phyloP scores from a whole-genome alignment of 176 grass and related monocot genomes.

The Microstegium vimineum region DNA sequence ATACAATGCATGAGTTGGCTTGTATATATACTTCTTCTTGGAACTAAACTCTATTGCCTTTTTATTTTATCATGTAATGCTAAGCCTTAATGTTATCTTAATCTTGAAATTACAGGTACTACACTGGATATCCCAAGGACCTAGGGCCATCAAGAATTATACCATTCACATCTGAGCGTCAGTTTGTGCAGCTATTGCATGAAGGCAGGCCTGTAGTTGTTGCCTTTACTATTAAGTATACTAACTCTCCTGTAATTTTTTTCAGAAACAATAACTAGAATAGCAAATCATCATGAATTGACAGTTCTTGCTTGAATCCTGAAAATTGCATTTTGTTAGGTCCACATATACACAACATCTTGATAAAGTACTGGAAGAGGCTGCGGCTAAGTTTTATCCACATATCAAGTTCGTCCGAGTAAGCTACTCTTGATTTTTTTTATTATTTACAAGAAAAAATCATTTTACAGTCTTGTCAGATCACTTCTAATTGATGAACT shows the following conservation, averaged over 20 bases:
- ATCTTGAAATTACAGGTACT: conserved; percentile 59
- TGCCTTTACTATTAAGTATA: conserved; percentile 91
- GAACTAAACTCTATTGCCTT: neutral
- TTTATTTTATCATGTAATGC: neutral
- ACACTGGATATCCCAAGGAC: conserved; percentile 94
- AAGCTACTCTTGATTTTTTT: conserved; percentile 16
- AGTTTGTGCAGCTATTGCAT: conserved; percentile 78
- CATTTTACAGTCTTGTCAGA: neutral
- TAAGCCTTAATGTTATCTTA: neutral
- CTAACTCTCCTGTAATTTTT: neutral
- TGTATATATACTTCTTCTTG: neutral
- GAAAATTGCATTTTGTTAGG: conserved; percentile 49
- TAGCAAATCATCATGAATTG: neutral
- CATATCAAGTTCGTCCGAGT: conserved; percentile 82
- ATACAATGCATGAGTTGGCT: neutral
- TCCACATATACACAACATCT: conserved; percentile 82
- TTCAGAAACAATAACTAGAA: conserved; percentile 16
- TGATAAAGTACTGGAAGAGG: conserved; percentile 83
- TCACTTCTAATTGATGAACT: neutral
- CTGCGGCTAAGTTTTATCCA: conserved; percentile 75
- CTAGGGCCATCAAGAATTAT: conserved; percentile 76
- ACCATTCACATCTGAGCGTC: conserved; percentile 80
- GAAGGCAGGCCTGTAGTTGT: conserved; percentile 87
- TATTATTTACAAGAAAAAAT: neutral
- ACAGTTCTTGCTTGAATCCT: neutral